A percentile compares a stretch with the other conserved stretches of the same genome.
These are phyloP conservation scores for Oryza coarctata DNA, from an alignment of 176 grass and related monocot species.

Conservation along the genomic window DNA sequence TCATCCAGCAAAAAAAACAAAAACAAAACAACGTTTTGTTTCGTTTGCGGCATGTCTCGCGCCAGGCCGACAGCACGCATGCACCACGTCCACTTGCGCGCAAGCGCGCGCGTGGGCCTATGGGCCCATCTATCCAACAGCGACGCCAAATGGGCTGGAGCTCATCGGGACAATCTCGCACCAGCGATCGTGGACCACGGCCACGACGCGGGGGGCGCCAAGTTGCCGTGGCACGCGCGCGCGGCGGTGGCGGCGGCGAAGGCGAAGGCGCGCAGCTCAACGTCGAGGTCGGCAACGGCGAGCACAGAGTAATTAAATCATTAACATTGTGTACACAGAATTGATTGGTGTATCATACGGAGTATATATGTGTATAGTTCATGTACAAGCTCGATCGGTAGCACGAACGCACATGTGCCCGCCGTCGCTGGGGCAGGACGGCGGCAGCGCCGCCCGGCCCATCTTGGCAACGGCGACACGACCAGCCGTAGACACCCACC, in stretches of 20 bases:
- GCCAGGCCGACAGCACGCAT: neutral
- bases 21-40: neutral
- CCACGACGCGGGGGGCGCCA: no score
- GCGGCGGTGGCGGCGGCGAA: no score
- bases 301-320: neutral
- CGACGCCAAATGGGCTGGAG: neutral
- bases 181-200: neutral
- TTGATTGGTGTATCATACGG: neutral
- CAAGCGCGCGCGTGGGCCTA: no score
- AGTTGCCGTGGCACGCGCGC: no score
- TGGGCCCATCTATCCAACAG: no score
- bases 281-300: neutral
- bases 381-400: neutral
- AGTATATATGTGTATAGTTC: neutral
- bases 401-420: neutral
- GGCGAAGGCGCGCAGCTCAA: no score
- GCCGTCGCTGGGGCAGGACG: slow-evolving; percentile 36
- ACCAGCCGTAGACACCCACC: neutral
- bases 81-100: neutral
- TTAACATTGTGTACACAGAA: neutral
- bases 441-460: slow-evolving; percentile 10
- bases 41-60: neutral
- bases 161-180: no score
- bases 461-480: neutral
- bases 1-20: no score